phyloP scores from a whole-genome alignment of 176 grass and related monocot genomes.

The Bothriochloa decipiens region DNA sequence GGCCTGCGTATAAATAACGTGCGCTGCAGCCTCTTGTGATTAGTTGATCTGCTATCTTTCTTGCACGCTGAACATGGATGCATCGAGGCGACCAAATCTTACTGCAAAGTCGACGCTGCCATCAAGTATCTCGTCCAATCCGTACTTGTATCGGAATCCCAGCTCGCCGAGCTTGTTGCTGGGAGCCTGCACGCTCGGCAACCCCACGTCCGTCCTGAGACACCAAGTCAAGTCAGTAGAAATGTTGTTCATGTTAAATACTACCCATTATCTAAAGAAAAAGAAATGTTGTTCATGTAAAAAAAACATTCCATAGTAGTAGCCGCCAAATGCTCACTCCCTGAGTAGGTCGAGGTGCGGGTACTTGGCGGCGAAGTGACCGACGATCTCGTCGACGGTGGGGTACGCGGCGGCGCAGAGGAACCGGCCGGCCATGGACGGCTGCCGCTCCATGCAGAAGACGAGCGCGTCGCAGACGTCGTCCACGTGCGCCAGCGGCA shows the following conservation, averaged over 20 bases:
- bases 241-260: too few species aligned
- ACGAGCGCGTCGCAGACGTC: slow-evolving; percentile 66
- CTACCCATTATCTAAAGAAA: too few species aligned
- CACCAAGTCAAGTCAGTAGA: neutral
- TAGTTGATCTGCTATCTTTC: neutral
- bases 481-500: slow-evolving; percentile 60
- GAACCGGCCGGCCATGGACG: slow-evolving; percentile 51
- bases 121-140: slow-evolving; percentile 42
- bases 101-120: slow-evolving; percentile 44
- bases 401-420: slow-evolving; percentile 48
- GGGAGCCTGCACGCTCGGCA: slow-evolving; percentile 10
- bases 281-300: too few species aligned
- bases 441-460: slow-evolving; percentile 56
- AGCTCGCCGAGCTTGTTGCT: slow-evolving; percentile 41
- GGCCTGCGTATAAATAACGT: too few species aligned
- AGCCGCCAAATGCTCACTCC: slow-evolving; percentile 52
- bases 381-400: slow-evolving; percentile 8
- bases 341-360: slow-evolving; percentile 43
- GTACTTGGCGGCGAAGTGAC: slow-evolving; percentile 40
- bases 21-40: too few species aligned
- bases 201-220: slow-evolving; percentile 16
- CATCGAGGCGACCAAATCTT: slow-evolving; percentile 32
- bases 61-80: slow-evolving; percentile 11
- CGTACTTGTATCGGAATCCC: slow-evolving; percentile 57
- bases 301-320: too few species aligned